Base-by-base conservation (phyloP, 305 asterid genomes). In the Euphrasia arctica region DNA sequence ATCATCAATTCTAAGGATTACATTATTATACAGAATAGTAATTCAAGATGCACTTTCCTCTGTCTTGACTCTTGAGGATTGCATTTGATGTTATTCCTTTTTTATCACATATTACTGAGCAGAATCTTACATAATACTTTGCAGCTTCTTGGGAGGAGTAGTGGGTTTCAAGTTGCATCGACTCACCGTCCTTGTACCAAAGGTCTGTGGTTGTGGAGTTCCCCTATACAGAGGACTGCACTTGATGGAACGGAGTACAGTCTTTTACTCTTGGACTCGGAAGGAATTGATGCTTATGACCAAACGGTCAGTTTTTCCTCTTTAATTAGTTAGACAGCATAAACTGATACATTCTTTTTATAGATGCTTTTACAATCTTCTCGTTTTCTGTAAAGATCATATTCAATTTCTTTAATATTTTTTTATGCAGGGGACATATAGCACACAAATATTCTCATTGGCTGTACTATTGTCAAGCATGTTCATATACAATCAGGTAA, bases 141-240 rank as follows among this genome's bases (percentile, higher is more conserved):
- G 41, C 71, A 93, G 98, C 97, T 93, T 78, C 98, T 93, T 78
- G 97, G 98, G 63, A 88, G 91, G 82, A 86, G 95, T 75, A 89
- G 95, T 67, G 98, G 98, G 62, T 93, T 93, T 79, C 94, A 93
- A 75, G 98, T 93, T 73, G 97, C 97, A 11, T 70, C 98, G 48
- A 93, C 96, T 51, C 98, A 90, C 76, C 89, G 90, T 62, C 97
- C 98, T 63, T 93, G 98, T 77, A 93, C 98, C 1, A 90, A 90
- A 77, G 98, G 97, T 60, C 91, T 93, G 81, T 90, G 98, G 98
- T 60, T 93, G 82, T 93, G 99, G 97, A 93, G 97, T 78, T 80
- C 92, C 54, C 99, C 99, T 14, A 58, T 93, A 25, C 63, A 75
- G 75, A 83, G 96, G 78, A 90, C 86, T 65, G 97, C 99, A 34